A percentile compares a stretch with the other conserved stretches of the same genome.
These are phyloP conservation scores for Stipa capillata DNA, from an alignment of 176 grass and related monocot species.

Conservation along the genomic window DNA sequence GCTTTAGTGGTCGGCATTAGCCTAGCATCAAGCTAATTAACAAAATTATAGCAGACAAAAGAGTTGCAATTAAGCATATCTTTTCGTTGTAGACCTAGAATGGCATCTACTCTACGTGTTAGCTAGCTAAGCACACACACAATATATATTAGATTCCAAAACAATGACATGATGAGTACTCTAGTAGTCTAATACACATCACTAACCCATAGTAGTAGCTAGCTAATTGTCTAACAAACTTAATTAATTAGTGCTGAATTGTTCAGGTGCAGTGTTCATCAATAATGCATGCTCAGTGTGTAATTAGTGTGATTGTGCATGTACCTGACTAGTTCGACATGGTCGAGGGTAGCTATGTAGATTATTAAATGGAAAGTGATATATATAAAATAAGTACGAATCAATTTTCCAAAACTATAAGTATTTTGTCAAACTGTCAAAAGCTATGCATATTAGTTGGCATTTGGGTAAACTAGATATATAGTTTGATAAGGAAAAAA, in stretches of 20 bases:
- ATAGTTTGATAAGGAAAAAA: too few relatives aligned
- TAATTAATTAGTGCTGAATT: neutral
- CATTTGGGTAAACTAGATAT: neutral
- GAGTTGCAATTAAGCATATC: neutral
- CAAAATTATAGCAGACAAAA: conserved; percentile 11
- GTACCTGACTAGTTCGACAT: neutral
- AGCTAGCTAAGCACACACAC: neutral
- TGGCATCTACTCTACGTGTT: conserved; percentile 14
- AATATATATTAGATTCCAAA: conserved; percentile 22
- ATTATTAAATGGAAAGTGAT: neutral
- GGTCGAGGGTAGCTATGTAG: neutral
- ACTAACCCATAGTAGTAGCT: neutral
- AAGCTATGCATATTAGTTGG: neutral
- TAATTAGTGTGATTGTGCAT: neutral
- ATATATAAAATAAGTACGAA: neutral
- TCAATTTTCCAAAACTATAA: neutral
- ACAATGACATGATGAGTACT: neutral
- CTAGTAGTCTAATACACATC: conserved; percentile 17
- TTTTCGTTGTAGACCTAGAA: neutral
- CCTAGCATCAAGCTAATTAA: conserved; percentile 8
- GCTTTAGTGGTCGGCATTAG: conserved; percentile 14
- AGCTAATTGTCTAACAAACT: conserved; percentile 19
- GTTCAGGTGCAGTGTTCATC: conserved; percentile 23
- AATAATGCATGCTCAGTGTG: conserved; percentile 17
- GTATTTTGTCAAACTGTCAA: neutral